phyloP scores from a whole-genome alignment of 164 flowering plant genomes.

The Tinospora cordifolia region DNA sequence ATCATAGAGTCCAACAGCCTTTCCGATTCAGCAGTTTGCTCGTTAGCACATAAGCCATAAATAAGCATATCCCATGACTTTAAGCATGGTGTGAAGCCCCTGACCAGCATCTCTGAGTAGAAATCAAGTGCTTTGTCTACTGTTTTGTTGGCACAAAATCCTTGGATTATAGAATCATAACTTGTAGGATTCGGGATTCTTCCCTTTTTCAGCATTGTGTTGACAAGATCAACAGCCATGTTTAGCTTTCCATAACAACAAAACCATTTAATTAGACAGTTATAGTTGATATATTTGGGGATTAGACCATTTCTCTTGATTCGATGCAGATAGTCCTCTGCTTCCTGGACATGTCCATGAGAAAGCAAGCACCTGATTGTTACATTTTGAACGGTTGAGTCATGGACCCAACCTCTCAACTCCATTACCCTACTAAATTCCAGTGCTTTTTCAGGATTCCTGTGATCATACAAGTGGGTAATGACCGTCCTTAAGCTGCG shows the following conservation, averaged over 20 bases:
- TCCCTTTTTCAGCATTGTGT: slow-evolving; percentile 57
- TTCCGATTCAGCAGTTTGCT: slow-evolving; percentile 52
- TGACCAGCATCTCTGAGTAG: slow-evolving; percentile 64
- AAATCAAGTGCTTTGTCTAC: slow-evolving; percentile 56
- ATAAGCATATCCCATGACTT: slow-evolving; percentile 44
- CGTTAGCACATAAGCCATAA: slow-evolving; percentile 32
- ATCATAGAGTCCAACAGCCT: slow-evolving; percentile 38
- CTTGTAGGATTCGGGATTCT: slow-evolving; percentile 41
- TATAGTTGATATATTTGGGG: slow-evolving; percentile 39
- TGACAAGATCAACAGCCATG: slow-evolving; percentile 56
- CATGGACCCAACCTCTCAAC: slow-evolving; percentile 47
- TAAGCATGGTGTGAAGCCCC: slow-evolving; percentile 46
- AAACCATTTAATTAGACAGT: slow-evolving; percentile 46
- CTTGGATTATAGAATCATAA: slow-evolving; percentile 48
- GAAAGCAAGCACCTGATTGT: slow-evolving; percentile 44
- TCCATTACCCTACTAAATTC: slow-evolving; percentile 58
- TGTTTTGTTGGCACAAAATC: slow-evolving; percentile 32
- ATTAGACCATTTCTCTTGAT: slow-evolving; percentile 34
- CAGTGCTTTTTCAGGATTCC: slow-evolving; percentile 40
- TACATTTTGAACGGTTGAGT: slow-evolving; percentile 44
- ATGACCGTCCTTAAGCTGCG: slow-evolving; percentile 50
- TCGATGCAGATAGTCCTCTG: slow-evolving; percentile 45
- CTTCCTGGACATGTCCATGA: slow-evolving; percentile 42
- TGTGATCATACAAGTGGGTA: slow-evolving; percentile 27
- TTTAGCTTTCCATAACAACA: slow-evolving; percentile 34